Conservation (phyloP, 208 protist species). For the Wallacemonas sp. region DNA sequence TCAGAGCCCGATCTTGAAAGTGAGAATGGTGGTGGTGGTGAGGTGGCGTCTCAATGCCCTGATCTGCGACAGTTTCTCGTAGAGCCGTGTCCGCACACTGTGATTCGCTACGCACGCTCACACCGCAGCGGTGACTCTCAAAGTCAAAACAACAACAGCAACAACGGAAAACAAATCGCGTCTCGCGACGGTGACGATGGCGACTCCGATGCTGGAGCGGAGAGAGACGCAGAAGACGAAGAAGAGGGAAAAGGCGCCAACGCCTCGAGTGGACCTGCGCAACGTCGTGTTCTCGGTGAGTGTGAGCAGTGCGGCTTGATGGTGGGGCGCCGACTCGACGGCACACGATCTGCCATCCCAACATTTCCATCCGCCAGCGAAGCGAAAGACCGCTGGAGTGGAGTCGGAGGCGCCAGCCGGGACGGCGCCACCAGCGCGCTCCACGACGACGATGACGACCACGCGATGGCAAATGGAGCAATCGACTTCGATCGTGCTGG, state of each 20-base stretch:
- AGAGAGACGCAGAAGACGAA: slow-evolving; percentile 5
- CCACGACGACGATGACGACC: background rate
- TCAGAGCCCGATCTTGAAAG: background rate
- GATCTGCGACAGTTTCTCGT: background rate
- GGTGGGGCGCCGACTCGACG: slow-evolving; percentile 33
- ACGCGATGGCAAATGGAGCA: too few species aligned
- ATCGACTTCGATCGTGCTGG: too few species aligned
- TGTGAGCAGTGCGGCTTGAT: slow-evolving; percentile 30
- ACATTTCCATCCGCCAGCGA: too few species aligned
- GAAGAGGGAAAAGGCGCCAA: too few species aligned
- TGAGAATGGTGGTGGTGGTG: too few species aligned
- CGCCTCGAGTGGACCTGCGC: too few species aligned
- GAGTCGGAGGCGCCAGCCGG: too few species aligned
- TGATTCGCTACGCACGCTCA: background rate
- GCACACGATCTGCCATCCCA: slow-evolving; percentile 13
- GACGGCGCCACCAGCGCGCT: too few species aligned
- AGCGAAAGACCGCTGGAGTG: too few species aligned
- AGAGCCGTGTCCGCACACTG: slow-evolving; percentile 5
- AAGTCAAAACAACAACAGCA: background rate
- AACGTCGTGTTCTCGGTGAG: too few species aligned
- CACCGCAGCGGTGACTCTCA: background rate
- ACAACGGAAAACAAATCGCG: too few species aligned
- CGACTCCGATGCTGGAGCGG: background rate
- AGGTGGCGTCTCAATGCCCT: background rate
- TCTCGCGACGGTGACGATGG: background rate